Evolutionary conservation across 768 basidiomycete species (phyloP).

Genomic region (Agaricus subrufescens): DNA sequence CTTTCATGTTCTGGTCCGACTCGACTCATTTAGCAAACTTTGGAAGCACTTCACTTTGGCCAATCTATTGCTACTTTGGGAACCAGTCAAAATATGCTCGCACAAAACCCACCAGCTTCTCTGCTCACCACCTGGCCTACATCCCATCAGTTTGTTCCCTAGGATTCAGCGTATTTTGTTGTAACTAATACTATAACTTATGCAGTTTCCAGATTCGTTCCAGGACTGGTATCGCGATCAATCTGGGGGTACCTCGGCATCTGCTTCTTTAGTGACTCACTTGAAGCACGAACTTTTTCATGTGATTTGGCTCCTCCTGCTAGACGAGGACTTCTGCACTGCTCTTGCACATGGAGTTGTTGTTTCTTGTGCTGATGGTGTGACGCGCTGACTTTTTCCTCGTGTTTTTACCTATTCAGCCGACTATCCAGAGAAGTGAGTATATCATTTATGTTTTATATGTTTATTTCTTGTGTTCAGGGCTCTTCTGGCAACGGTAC

Average conservation of each 20-base stretch:
- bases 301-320: conserved; percentile 18
- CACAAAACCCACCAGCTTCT: too few species aligned
- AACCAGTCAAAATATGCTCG: too few species aligned
- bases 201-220: too few species aligned
- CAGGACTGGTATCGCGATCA: conserved; percentile 8
- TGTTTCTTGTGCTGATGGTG: conserved; percentile 23
- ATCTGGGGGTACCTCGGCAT: background rate
- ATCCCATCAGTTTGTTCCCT: too few species aligned
- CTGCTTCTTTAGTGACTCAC: conserved; percentile 1
- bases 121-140: too few species aligned
- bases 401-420: conserved; percentile 30
- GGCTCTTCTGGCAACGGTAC: conserved; percentile 21
- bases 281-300: conserved; percentile 20
- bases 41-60: conserved; percentile 27
- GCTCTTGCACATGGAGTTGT: conserved; percentile 30
- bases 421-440: conserved; percentile 39
- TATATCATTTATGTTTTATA: background rate
- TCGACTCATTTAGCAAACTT: conserved; percentile 27
- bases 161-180: too few species aligned
- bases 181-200: too few species aligned
- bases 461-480: conserved; percentile 9
- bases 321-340: conserved; percentile 28
- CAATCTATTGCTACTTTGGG: too few species aligned
- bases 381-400: conserved; percentile 26
- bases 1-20: conserved; percentile 27